phyloP scores from a whole-genome alignment of 768 basidiomycete genomes.

The Kwoniella sp. region DNA sequence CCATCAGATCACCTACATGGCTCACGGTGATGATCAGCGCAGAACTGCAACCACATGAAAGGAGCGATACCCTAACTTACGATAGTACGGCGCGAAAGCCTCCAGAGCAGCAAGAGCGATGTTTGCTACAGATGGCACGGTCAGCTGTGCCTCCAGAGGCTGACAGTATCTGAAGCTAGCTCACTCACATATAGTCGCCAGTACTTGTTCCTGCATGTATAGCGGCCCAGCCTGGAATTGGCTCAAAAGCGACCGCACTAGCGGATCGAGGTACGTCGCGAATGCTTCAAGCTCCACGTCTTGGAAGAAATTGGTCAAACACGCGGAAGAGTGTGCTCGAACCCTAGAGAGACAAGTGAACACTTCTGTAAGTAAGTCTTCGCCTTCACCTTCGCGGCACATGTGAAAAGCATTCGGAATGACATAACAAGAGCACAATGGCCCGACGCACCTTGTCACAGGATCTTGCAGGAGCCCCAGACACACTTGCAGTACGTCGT shows the following conservation, averaged over 20 bases:
- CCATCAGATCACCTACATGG: conserved; percentile 64
- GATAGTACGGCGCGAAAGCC: conserved; percentile 62
- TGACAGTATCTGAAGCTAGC: not conserved
- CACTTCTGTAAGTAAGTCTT: not conserved
- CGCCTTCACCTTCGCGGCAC: not conserved
- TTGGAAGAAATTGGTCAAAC: conserved; percentile 88
- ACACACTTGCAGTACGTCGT: conserved; percentile 69
- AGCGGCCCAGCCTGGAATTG: conserved; percentile 26
- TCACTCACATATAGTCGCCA: conserved; percentile 67
- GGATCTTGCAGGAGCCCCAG: conserved; percentile 75
- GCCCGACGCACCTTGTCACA: conserved; percentile 64
- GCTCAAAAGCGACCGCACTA: conserved; percentile 67
- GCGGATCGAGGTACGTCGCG: conserved; percentile 74
- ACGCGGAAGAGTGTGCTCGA: conserved; percentile 82
- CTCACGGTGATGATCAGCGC: not conserved
- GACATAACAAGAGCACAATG: not conserved
- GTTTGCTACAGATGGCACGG: conserved; percentile 62
- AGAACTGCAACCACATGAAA: not conserved
- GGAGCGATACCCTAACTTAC: conserved; percentile 12
- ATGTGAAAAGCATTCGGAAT: not conserved
- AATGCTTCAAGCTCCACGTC: conserved; percentile 75
- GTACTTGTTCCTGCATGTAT: conserved; percentile 84
- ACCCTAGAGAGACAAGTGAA: conserved; percentile 61
- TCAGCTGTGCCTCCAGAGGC: conserved; percentile 1
- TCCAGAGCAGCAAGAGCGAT: conserved; percentile 81